Evolutionary conservation across 75 land plant genomes (phyloP), one percentile per base, ranked within the genome.

Genomic region (Isoetes taiwanensis): DNA sequence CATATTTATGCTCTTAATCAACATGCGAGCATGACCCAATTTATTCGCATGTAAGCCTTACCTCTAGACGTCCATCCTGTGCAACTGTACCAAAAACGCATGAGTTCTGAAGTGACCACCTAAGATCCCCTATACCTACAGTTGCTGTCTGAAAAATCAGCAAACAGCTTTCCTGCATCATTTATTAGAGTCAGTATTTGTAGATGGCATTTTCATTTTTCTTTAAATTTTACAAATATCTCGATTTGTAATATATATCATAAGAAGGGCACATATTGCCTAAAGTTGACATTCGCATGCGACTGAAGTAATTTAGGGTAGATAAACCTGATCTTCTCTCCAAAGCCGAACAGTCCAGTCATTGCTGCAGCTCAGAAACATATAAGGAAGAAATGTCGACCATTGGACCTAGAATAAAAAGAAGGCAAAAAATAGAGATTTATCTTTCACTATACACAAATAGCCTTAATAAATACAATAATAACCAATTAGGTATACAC

Each of bases 281-380:
- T 3, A 6, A 56, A 6, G 6, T 28, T 56, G 39, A 57, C 41
- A 28, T 3, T 42, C 30, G 12, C 28, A 16, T 60, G 57, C 14
- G 3, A 21, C 4, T 43, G 32, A 11, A 58, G 25, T 6, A 11
- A 24, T 41, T 6, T 40, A 23, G 1, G 28, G 33, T 19, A 27
- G 27, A 17, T 50, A 29, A 14, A 70, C 73, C 61, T 70, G 69
- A 5, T 70, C 74, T 59, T 71, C 74, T 12, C 54, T 59, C 74
- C 74, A 71, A 32, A 71, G 68, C 5, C 74, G 56, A 26, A 71
- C 74, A 37, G 67, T 71, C 74, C 74, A 71, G 32, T 71, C 74
- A 35, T 63, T 58, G 54, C 74, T 71, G 29, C 74, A 71, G 57
- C 74, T 71, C 31, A 71, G 41, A 53, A 71, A 71, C 35, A 71